phyloP scores from a whole-genome alignment of 164 flowering plant species.

The Piper betle region DNA sequence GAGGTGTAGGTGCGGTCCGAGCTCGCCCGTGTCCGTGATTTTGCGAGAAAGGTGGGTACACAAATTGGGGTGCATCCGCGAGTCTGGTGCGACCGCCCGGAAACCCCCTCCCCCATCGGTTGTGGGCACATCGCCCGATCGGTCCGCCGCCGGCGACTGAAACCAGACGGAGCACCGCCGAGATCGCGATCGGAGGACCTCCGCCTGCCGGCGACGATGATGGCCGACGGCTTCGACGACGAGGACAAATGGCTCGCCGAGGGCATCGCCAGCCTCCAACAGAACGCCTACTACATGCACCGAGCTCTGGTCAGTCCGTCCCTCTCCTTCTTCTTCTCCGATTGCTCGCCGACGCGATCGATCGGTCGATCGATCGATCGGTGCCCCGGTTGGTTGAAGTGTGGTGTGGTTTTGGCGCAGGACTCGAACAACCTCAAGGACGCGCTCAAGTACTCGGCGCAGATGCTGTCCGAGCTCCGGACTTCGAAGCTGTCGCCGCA shows the following conservation, averaged over 20 bases:
- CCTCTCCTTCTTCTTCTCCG: neutral
- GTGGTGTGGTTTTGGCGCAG: constrained; percentile 18
- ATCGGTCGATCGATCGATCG: neutral
- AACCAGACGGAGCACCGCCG: no score
- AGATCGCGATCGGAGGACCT: no score
- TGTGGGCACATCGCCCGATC: no score
- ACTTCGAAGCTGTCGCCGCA: constrained; percentile 95
- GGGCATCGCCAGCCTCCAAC: constrained; percentile 92
- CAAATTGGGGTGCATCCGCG: no score
- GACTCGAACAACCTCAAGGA: constrained; percentile 88
- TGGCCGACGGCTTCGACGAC: constrained; percentile 57
- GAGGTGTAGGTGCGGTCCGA: no score
- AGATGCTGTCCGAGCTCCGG: constrained; percentile 95
- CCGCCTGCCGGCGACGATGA: constrained; percentile 41
- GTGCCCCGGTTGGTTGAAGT: no score
- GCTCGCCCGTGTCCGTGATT: no score
- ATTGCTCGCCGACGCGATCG: constrained; percentile 11
- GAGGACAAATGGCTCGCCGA: constrained; percentile 99
- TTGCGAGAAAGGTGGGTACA: no score
- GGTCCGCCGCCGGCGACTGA: no score
- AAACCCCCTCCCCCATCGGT: no score
- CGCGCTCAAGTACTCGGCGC: constrained; percentile 92
- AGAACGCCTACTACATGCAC: constrained; percentile 91
- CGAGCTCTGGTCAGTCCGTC: constrained; percentile 75
- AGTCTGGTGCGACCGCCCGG: no score